Conservation (phyloP, 345 rosid genomes). For the Syzygium aqueum region DNA sequence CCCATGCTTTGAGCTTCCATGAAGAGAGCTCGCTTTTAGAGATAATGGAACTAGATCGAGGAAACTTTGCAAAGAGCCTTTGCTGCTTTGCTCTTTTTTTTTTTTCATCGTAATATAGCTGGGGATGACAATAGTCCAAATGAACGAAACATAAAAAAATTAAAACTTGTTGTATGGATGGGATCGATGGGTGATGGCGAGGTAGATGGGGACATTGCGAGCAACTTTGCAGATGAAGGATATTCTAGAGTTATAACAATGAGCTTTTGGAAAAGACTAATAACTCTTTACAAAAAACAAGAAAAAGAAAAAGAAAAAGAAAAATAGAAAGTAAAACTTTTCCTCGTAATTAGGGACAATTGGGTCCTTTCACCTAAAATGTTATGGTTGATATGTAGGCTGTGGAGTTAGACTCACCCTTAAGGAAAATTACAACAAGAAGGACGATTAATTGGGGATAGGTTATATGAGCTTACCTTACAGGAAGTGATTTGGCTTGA, state of each 20-base stretch:
- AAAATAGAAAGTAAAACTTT: not conserved
- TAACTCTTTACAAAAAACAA: not conserved
- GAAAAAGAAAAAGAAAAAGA: too few relatives aligned
- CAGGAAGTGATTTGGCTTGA: too few relatives aligned
- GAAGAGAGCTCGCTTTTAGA: not conserved
- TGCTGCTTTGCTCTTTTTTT: rapidly evolving
- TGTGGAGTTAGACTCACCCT: rapidly evolving
- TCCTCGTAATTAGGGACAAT: too few relatives aligned
- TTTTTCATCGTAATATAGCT: rapidly evolving
- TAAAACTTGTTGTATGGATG: not conserved
- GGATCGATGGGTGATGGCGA: rapidly evolving
- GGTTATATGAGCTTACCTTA: too few relatives aligned
- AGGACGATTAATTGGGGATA: too few relatives aligned
- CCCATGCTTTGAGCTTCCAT: too few relatives aligned
- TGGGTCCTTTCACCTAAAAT: too few relatives aligned
- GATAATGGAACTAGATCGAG: not conserved
- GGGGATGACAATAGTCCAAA: too few relatives aligned
- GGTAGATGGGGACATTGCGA: rapidly evolving
- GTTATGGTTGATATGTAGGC: not conserved
- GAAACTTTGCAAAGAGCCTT: not conserved
- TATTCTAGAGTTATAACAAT: too few relatives aligned
- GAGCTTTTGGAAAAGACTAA: not conserved
- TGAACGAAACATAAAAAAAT: not conserved
- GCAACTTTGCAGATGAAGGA: not conserved
- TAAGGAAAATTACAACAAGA: too few relatives aligned